These are phyloP conservation scores for Porodaedalea pini DNA, from an alignment of 1,284 basidiomycete genomes.

Conservation along the genomic window DNA sequence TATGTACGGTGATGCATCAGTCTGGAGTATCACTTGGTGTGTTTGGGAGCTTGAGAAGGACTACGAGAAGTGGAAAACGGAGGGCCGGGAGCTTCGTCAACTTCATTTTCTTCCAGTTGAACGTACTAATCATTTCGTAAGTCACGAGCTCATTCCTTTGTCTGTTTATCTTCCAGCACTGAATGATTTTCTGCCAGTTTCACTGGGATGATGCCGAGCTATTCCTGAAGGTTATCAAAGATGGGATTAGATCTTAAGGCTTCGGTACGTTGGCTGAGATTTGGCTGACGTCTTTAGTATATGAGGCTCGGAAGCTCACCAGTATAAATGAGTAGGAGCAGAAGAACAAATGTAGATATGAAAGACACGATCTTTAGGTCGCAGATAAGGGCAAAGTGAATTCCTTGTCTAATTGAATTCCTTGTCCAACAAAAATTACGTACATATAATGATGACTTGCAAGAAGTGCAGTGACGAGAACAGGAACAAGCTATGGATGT, in stretches of 20 bases:
- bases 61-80: slow-evolving; percentile 18
- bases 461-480: no score
- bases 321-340: no score
- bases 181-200: neutral
- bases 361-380: no score
- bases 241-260: slow-evolving; percentile 5
- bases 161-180: neutral
- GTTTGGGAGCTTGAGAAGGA: slow-evolving; percentile 24
- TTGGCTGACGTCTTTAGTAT: no score
- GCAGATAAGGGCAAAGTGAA: no score
- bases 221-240: slow-evolving; percentile 10
- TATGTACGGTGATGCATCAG: slow-evolving; percentile 12
- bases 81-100: slow-evolving; percentile 16
- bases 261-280: no score
- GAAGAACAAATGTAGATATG: no score
- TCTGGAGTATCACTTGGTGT: slow-evolving; percentile 23
- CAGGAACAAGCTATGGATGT: no score
- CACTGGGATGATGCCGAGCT: slow-evolving; percentile 16
- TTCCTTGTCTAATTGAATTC: no score
- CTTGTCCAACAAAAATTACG: no score
- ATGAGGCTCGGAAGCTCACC: no score
- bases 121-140: slow-evolving; percentile 28
- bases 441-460: no score
- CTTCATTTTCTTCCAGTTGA: slow-evolving; percentile 23
- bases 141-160: slow-evolving; percentile 5